A percentile compares a stretch with the other conserved stretches of the same genome.
Evolutionary conservation across 2,329 filamentous ascomycete genomes (phyloP).

Genomic region (Biscogniauxia mediterranea): DNA sequence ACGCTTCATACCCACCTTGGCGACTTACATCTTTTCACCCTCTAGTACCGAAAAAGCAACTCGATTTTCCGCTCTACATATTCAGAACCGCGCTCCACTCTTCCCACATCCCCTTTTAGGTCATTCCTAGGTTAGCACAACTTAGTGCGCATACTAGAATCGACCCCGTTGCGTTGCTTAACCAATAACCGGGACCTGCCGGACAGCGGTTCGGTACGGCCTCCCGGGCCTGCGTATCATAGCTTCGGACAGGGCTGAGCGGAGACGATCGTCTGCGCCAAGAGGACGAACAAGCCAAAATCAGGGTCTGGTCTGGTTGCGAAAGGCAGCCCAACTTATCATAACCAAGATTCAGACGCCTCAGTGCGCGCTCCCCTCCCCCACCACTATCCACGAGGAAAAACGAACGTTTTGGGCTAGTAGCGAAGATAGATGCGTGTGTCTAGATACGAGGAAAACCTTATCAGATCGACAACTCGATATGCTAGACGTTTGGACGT

Average conservation of each 20-base stretch:
- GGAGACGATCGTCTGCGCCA: not conserved
- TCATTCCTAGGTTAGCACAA: not conserved
- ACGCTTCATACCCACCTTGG: no score
- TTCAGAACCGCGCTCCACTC: not conserved
- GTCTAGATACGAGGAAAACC: no score
- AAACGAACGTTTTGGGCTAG: no score
- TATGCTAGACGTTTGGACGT: no score
- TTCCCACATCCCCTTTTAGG: not conserved
- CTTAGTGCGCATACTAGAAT: not conserved
- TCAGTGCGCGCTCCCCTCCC: no score
- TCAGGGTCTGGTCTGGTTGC: not conserved
- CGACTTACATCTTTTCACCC: no score
- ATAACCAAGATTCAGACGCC: not conserved
- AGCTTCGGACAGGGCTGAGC: not conserved
- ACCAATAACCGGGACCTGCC: not conserved
- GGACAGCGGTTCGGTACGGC: not conserved
- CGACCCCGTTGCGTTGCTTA: not conserved
- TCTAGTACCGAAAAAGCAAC: not conserved
- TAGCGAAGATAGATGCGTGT: no score
- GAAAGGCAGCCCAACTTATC: not conserved
- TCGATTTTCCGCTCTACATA: not conserved
- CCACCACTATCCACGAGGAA: no score
- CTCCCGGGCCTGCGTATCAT: not conserved
- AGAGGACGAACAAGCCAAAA: not conserved
- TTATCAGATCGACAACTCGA: no score